Evolutionary conservation across 2,329 filamentous ascomycete species (phyloP).

Genomic region (Ophiocordyceps sinensis): DNA sequence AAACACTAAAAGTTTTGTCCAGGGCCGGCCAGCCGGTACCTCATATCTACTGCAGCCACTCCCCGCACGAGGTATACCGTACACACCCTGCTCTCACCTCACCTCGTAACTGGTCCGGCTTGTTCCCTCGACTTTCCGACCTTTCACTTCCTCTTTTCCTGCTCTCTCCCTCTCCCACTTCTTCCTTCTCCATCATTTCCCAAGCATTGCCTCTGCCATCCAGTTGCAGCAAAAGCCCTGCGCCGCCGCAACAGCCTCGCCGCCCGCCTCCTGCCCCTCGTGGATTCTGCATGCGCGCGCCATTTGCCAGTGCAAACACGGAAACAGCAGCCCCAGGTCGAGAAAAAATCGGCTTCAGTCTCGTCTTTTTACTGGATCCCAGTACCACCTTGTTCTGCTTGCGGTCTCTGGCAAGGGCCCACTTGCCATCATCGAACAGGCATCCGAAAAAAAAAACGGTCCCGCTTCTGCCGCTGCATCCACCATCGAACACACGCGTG

Average conservation of each 20-base stretch:
- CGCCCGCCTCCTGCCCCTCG: not conserved
- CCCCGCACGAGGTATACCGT: not conserved
- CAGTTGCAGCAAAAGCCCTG: not conserved
- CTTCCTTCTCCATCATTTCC: constrained; percentile 7
- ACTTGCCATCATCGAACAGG: constrained; percentile 10
- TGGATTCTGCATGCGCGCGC: constrained; percentile 3
- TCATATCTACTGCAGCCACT: not conserved
- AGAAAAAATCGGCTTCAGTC: constrained; percentile 4
- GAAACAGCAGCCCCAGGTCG: constrained; percentile 3
- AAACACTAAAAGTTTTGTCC: not conserved
- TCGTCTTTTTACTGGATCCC: constrained; percentile 7
- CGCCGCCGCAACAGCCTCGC: constrained; percentile 1
- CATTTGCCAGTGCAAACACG: constrained; percentile 4
- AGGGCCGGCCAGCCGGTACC: constrained; percentile 1
- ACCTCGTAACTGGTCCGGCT: constrained; percentile 5
- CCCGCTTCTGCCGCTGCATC: constrained; percentile 7
- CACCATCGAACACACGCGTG: constrained; percentile 1
- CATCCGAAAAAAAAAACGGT: constrained; percentile 9
- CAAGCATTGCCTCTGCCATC: constrained; percentile 1
- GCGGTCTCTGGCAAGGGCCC: constrained; percentile 10
- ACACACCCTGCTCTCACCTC: constrained; percentile 2
- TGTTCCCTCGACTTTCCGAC: constrained; percentile 8
- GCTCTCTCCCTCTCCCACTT: constrained; percentile 10
- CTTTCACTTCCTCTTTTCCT: constrained; percentile 8
- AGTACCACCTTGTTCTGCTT: constrained; percentile 10